Conservation (phyloP, 345 rosid genomes). For the Gossypium anomalum region DNA sequence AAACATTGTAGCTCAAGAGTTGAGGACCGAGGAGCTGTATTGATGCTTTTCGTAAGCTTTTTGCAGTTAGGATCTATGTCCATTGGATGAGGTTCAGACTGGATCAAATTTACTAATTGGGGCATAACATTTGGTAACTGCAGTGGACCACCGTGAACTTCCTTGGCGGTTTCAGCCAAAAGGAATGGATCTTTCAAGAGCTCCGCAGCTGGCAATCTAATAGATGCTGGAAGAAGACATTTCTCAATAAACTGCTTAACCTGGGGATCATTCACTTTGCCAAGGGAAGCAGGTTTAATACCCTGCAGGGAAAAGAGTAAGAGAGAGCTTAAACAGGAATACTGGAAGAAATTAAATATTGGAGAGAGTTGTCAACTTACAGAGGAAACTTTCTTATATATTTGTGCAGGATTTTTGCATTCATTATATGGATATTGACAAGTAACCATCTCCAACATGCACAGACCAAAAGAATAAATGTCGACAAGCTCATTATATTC, state of each 20-base stretch:
- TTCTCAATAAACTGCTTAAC: constrained; percentile 77
- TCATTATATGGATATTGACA: constrained; percentile 75
- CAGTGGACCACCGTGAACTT: constrained; percentile 20
- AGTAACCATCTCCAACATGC: constrained; percentile 80
- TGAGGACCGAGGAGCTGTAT: constrained; percentile 30
- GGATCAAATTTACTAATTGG: constrained; percentile 24
- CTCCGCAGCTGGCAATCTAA: constrained; percentile 59
- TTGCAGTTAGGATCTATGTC: constrained; percentile 45
- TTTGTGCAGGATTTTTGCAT: constrained; percentile 75
- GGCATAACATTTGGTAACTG: constrained; percentile 28
- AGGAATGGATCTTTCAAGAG: constrained; percentile 79
- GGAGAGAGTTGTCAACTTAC: constrained; percentile 33
- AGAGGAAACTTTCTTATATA: constrained; percentile 72
- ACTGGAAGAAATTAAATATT: not conserved
- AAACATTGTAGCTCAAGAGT: constrained; percentile 45
- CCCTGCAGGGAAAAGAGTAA: constrained; percentile 41
- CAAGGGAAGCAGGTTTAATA: constrained; percentile 68
- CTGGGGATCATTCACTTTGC: constrained; percentile 61
- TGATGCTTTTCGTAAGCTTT: constrained; percentile 37
- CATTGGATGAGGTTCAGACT: constrained; percentile 45
- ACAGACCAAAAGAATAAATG: constrained; percentile 85
- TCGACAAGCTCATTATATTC: constrained; percentile 82
- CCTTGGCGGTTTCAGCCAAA: constrained; percentile 36
- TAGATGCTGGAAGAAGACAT: constrained; percentile 70
- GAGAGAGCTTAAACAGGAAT: not conserved